These are phyloP conservation scores for Eucalyptus decipiens DNA, from an alignment of 345 rosid genomes.

Conservation along the genomic window DNA sequence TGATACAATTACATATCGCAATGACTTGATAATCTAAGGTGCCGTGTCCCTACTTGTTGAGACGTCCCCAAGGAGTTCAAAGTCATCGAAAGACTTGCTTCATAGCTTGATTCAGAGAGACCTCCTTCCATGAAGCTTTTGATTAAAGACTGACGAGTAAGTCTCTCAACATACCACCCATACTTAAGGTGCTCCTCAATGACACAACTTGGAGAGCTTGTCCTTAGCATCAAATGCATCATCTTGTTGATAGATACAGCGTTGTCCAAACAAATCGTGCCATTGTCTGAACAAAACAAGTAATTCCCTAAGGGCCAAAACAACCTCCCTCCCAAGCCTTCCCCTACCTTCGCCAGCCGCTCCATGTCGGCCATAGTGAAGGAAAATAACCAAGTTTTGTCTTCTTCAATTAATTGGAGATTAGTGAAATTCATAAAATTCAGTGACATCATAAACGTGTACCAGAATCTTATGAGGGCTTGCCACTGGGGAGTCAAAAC, in stretches of 20 bases:
- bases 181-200: not conserved
- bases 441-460: too few relatives aligned
- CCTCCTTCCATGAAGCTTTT: not conserved
- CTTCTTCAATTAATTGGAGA: too few relatives aligned
- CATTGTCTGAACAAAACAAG: too few relatives aligned
- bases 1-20: not conserved
- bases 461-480: too few relatives aligned
- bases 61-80: constrained; percentile 49
- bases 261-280: constrained; percentile 40
- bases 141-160: not conserved
- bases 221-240: not conserved
- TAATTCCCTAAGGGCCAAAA: too few relatives aligned
- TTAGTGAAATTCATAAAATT: too few relatives aligned
- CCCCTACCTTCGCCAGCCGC: fast-evolving
- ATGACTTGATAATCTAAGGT: not conserved
- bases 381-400: too few relatives aligned
- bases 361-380: too few relatives aligned
- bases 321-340: too few relatives aligned
- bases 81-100: constrained; percentile 55
- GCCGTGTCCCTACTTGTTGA: constrained; percentile 8
- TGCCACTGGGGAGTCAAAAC: too few relatives aligned
- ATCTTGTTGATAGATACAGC: constrained; percentile 15
- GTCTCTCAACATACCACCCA: not conserved
- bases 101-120: not conserved
- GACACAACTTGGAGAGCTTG: not conserved